Evolutionary conservation across 257 asterid species (phyloP), one percentile per base, ranked within the genome.

Genomic region (Solanum etuberosum): DNA sequence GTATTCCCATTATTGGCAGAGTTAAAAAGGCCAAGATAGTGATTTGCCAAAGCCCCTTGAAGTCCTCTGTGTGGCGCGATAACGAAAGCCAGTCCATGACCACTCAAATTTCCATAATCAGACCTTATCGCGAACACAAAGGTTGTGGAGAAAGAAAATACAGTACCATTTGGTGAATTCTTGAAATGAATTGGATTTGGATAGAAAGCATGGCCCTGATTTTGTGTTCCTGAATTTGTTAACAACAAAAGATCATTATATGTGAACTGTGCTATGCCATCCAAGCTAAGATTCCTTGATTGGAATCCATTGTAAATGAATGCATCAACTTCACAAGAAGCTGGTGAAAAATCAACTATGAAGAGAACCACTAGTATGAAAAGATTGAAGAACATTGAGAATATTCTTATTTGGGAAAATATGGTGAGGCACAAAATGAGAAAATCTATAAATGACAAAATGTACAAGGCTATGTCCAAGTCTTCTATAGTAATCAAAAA

Each of bases 1-100:
- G 1, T 1, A 34, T 88, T 86, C 2, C 96, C 98, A 23, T 90
- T 87, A 88, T 91, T 93, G 57, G 87, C 16, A 2, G 83, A 88
- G 21, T 93, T 93, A 77, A 95, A 91, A n/a, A 92, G 90, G 38
- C 98, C 97, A 54, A 95, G 89, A 88, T 90, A 94, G 12, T 90
- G 87, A 59, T 91, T 84, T 0, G 95, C 90, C 2, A 77, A 81
- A 67, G 92, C 87, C 6, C 89, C 89, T 0, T 91, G 93, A 16
- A 95, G 90, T 13, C 90, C 91, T 63, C 70, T 70, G 7, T 89
- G 78, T 4, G 97, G 97, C 6, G 95, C 89, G 14, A 95, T 81
- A 12, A 91, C 93, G 42, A 95, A 93, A n/a, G 90, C 89, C 84
- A 95, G 83, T 11, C 96, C 96, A 27, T 93, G 95, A 18, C 95